Percentiles rank a stretch among this genome's conserved stretches.
These are phyloP conservation scores for Bipolaris victoriae DNA, from an alignment of 2,329 filamentous ascomycete species.

Conservation along the genomic window DNA sequence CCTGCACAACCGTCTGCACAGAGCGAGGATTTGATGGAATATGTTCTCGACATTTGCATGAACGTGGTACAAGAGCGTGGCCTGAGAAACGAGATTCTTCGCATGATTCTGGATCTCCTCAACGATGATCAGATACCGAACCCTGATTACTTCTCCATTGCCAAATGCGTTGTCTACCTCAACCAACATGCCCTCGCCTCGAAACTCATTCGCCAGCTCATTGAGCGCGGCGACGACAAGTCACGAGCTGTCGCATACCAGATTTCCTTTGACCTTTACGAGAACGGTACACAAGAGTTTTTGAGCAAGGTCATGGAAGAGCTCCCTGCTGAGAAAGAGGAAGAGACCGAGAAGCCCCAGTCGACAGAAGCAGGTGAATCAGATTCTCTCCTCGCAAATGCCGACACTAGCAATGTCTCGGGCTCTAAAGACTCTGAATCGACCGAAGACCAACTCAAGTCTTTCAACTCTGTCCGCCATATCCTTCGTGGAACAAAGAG, in stretches of 20 bases:
- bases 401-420: conserved; percentile 61
- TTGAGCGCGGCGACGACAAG: conserved; percentile 77
- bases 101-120: conserved; percentile 91
- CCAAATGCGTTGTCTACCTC: conserved; percentile 95
- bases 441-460: conserved; percentile 59
- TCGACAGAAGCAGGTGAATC: conserved; percentile 60
- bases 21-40: conserved; percentile 95
- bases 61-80: conserved; percentile 93
- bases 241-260: conserved; percentile 91
- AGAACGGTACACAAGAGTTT: conserved; percentile 98
- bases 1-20: conserved; percentile 62
- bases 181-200: conserved; percentile 91
- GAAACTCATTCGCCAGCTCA: conserved; percentile 79
- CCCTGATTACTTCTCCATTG: conserved; percentile 97
- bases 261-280: conserved; percentile 96
- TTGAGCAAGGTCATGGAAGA: conserved; percentile 85
- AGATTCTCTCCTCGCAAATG: conserved; percentile 63
- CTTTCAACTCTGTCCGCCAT: conserved; percentile 62
- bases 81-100: conserved; percentile 82
- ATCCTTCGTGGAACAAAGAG: conserved; percentile 88
- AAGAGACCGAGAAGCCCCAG: conserved; percentile 42
- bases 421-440: conserved; percentile 53
- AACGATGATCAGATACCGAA: conserved; percentile 90
- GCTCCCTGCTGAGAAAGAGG: conserved; percentile 64
- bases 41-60: conserved; percentile 95